Evolutionary conservation across 129 eudicot species (phyloP), one percentile per base, ranked within the genome.

Genomic region (Lactuca sativa): DNA sequence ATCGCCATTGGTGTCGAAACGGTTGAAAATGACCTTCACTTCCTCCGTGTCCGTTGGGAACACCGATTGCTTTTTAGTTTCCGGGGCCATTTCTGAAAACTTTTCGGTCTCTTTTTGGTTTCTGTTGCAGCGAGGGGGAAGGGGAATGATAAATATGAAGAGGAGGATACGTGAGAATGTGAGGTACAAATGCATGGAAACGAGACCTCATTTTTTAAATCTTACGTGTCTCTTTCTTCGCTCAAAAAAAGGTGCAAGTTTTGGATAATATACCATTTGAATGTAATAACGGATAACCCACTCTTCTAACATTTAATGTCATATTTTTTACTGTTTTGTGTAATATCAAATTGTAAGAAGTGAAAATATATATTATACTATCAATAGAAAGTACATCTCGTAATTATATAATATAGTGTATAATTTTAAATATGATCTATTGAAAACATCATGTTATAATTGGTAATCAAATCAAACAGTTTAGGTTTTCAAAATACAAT

Each of bases 1-100:
- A 71, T 92, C 98, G 74, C 88, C 88, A 74, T 89, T 92, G 52
- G 84, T 43, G 73, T 88, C 97, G 76, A 88, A 92, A 3, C 91
- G 91, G 65, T 84, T 70, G 80, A 92, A 92, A 21, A 86, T 87
- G n/a, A 67, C 78, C 58, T 76, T 69, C 25, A 92, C 60, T 57
- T 88, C 95, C 2, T 70, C 77, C 52, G 2, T 63, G 78, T 92
- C 76, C 9, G 86, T 82, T 7, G 88, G 84, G 79, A 59, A 79
- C 1, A 81, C 15, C 1, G 88, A 77, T 14, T 71, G 63, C 5
- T 71, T 71, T 68, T 44, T 70, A 0, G 31, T 53, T 67, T 47
- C 72, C 7, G 65, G 53, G 33, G 78, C 71, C 82, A 78, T 78
- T 71, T 70, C 33, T n/a, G 16, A 30, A 38, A 30, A 47, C 4